Evolutionary conservation across 257 asterid genomes (phyloP).

Genomic region (Linaria vulgaris): DNA sequence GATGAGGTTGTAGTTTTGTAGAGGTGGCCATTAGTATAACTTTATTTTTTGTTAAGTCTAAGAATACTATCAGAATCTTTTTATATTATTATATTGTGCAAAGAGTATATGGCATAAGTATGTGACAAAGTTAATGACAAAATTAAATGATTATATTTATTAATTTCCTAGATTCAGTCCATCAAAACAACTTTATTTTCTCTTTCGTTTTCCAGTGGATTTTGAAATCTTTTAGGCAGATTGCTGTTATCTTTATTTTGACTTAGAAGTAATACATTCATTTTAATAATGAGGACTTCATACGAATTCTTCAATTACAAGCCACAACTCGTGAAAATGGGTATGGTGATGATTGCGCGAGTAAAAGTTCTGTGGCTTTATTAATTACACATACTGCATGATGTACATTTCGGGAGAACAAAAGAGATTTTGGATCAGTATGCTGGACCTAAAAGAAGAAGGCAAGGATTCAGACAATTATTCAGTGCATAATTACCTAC

Average conservation of each 20-base stretch:
- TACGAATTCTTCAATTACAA: slow-evolving; percentile 6
- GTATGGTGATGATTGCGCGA: slow-evolving; percentile 17
- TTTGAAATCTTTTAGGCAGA: background rate
- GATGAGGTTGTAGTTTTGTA: too few relatives aligned
- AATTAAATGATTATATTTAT: too few relatives aligned
- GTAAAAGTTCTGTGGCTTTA: background rate
- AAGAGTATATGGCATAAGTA: too few relatives aligned
- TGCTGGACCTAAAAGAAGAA: background rate
- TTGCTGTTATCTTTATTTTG: background rate
- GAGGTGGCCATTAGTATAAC: too few relatives aligned
- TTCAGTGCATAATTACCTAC: background rate
- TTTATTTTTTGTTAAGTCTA: too few relatives aligned
- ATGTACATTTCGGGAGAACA: slow-evolving; percentile 14
- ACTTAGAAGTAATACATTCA: slow-evolving; percentile 1
- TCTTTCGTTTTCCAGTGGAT: background rate
- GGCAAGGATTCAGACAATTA: background rate
- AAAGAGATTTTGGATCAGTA: background rate
- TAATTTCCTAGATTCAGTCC: too few relatives aligned
- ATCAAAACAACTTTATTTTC: too few relatives aligned
- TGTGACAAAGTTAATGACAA: too few relatives aligned
- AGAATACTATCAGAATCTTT: too few relatives aligned
- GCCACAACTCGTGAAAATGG: slow-evolving; percentile 9
- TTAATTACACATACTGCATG: slow-evolving; percentile 1
- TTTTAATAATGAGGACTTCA: background rate
- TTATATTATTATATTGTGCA: too few relatives aligned